Base-by-base conservation (phyloP, 140 eudicot genomes). In the Cichorium intybus region DNA sequence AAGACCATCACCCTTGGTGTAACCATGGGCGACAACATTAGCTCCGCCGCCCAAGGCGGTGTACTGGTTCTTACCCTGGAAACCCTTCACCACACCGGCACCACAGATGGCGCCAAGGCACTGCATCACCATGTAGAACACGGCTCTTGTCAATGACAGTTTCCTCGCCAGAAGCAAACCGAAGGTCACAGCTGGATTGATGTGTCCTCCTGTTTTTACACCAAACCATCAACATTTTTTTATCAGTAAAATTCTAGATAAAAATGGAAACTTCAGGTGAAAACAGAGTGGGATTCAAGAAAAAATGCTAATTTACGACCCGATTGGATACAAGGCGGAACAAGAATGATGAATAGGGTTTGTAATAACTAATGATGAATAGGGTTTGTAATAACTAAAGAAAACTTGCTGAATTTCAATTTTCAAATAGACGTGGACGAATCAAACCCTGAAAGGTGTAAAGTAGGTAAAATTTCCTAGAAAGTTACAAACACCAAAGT, bases 111-210 rank as follows among this genome's bases (percentile, higher is more conserved):
- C 95, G 41, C 95, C 97, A 28, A 87, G 90, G 71, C 93, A 84
- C 81, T 90, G 95, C 95, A 85, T 87, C 80, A 91, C 84, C 75
- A 91, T 90, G 84, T 90, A 90, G 86, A 90, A 90, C 10, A 90
- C 1, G 3, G 97, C 90, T 74, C 97, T 82, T 27, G 97, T 87
- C 60, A 87, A 69, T 5, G 97, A 90, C n/a, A 90, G 80, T 64
- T 90, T 90, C 69, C 97, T 80, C 53, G 97, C 97, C 69, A 90
- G 72, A 26, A 90, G 62, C 75, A 90, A 56, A 14, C 97, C 97
- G 53, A 87, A 90, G 21, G 97, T 90, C 79, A 90, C 96, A 1
- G 97, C 97, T 69, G 97, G 97, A 83, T 89, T 89, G 60, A 89
- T 89, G 81, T 90, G 97, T 71, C 97, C 97, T 75, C 97, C 97